phyloP scores from a whole-genome alignment of 2,329 filamentous ascomycete species.

The Ophiostoma australiae region DNA sequence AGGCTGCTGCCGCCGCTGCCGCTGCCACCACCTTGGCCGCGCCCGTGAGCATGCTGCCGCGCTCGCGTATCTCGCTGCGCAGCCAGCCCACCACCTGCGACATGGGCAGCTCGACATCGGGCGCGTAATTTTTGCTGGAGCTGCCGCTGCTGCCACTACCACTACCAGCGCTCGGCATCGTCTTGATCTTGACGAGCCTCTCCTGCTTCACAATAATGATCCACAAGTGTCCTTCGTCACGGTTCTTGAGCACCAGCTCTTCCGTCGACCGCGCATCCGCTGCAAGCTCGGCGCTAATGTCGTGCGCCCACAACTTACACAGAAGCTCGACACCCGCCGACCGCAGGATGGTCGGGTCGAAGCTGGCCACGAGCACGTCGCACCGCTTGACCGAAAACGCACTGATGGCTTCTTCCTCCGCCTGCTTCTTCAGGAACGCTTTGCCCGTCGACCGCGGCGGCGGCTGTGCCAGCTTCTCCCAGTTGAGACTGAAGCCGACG shows the following conservation, averaged over 20 bases:
- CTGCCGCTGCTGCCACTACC: neutral
- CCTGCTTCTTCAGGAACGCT: slow-evolving; percentile 60
- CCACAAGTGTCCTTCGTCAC: slow-evolving; percentile 77
- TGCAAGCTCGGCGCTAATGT: slow-evolving; percentile 84
- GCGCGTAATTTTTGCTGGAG: slow-evolving; percentile 58
- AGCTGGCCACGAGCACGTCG: slow-evolving; percentile 84
- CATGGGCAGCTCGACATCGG: slow-evolving; percentile 69
- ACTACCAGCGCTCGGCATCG: slow-evolving; percentile 45
- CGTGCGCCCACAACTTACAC: slow-evolving; percentile 72
- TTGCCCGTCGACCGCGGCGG: slow-evolving; percentile 40
- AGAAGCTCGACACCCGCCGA: slow-evolving; percentile 73
- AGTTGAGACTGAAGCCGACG: slow-evolving; percentile 86
- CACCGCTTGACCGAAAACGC: slow-evolving; percentile 65
- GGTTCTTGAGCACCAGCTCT: slow-evolving; percentile 70
- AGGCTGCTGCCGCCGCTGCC: slow-evolving; percentile 27
- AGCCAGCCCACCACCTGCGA: slow-evolving; percentile 75
- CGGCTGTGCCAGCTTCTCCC: slow-evolving; percentile 73
- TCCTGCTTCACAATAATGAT: slow-evolving; percentile 76
- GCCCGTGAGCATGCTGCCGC: slow-evolving; percentile 23
- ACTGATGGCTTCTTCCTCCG: slow-evolving; percentile 56
- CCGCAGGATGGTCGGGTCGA: slow-evolving; percentile 70
- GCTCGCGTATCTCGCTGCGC: slow-evolving; percentile 71
- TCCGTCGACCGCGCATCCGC: slow-evolving; percentile 73
- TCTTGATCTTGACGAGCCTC: slow-evolving; percentile 73
- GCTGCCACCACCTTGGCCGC: slow-evolving; percentile 27